These are phyloP conservation scores for Themeda triandra DNA, from an alignment of 176 grass and related monocot genomes.

Conservation along the genomic window DNA sequence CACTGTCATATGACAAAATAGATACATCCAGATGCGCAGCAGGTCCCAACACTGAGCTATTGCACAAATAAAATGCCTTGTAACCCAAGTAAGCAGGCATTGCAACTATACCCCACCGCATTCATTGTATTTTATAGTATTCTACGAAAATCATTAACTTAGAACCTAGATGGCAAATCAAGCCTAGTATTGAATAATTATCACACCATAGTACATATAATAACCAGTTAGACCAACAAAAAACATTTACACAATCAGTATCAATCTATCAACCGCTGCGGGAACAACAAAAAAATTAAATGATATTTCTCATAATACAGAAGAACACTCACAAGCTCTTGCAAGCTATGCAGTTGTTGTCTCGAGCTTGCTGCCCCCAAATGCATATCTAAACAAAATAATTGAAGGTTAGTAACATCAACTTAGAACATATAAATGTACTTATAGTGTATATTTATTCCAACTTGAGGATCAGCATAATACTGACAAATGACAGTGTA, in stretches of 20 bases:
- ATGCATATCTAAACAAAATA: constrained; percentile 35
- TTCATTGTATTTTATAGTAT: not conserved
- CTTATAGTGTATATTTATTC: not conserved
- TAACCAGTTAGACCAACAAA: not conserved
- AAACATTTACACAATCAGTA: not conserved
- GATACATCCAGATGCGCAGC: not conserved
- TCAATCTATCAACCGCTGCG: not conserved
- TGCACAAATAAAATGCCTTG: not conserved
- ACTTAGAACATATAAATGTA: not conserved
- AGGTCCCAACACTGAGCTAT: not conserved
- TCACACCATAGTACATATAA: not conserved
- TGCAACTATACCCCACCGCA: not conserved
- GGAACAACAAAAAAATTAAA: not conserved
- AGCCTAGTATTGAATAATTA: no score
- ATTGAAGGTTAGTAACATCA: constrained; percentile 5
- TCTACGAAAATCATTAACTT: not conserved
- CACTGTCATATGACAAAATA: not conserved
- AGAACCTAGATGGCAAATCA: not conserved
- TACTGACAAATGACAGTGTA: not conserved
- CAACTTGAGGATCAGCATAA: not conserved
- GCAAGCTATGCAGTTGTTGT: constrained; percentile 32
- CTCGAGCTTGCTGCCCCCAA: constrained; percentile 31
- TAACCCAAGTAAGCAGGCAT: not conserved
- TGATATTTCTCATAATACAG: not conserved
- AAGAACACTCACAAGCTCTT: constrained; percentile 12